These are phyloP conservation scores for Phyllostachys edulis DNA, from an alignment of 176 grass and related monocot genomes.

Conservation along the genomic window DNA sequence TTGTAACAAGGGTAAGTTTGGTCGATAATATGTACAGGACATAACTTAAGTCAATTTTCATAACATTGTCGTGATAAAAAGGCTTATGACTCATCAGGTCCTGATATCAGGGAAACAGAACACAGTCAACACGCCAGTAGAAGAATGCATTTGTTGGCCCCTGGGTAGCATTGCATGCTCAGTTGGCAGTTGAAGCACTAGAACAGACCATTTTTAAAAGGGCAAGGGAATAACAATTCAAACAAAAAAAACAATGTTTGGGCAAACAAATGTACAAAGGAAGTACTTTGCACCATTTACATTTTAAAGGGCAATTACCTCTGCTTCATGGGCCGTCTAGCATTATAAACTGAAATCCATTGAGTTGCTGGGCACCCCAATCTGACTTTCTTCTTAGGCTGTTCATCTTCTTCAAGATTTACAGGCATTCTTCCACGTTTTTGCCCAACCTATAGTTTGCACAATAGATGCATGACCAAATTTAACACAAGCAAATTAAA, in stretches of 20 bases:
- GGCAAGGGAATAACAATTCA: background rate
- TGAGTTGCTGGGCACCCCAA: slow-evolving; percentile 69
- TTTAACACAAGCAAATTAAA: slow-evolving; percentile 21
- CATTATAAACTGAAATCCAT: slow-evolving; percentile 94
- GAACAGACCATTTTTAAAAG: slow-evolving; percentile 11
- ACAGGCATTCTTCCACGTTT: slow-evolving; percentile 69
- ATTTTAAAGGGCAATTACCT: slow-evolving; percentile 48
- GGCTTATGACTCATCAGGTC: background rate
- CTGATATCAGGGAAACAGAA: background rate
- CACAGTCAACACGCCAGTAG: background rate
- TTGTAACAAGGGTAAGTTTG: background rate
- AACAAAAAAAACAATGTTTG: background rate
- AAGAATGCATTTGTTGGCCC: background rate
- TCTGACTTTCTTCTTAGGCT: slow-evolving; percentile 79
- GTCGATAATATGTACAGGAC: background rate
- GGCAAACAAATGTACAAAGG: background rate
- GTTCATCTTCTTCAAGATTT: slow-evolving; percentile 75
- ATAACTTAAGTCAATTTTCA: background rate
- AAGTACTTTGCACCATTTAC: background rate
- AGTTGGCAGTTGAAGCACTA: background rate
- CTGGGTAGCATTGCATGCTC: background rate
- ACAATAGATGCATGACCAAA: slow-evolving; percentile 12
- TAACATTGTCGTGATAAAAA: background rate
- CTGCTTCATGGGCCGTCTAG: slow-evolving; percentile 82
- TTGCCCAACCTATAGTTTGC: slow-evolving; percentile 64